Evolutionary conservation across 2,329 filamentous ascomycete species (phyloP).

Genomic region (Annulohypoxylon truncatum): DNA sequence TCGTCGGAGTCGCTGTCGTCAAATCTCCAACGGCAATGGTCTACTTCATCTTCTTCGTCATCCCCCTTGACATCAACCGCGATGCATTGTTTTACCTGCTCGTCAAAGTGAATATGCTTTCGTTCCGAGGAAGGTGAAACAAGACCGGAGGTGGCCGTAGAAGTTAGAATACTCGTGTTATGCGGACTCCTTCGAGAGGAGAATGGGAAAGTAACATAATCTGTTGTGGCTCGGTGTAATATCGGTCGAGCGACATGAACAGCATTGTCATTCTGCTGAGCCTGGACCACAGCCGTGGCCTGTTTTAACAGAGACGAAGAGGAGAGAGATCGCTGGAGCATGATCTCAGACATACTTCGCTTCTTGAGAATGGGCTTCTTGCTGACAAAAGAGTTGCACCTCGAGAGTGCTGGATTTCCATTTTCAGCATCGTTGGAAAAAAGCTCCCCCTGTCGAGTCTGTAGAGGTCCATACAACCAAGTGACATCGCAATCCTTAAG

Average conservation of each 20-base stretch:
- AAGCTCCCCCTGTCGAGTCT: conserved; percentile 72
- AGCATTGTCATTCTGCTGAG: conserved; percentile 73
- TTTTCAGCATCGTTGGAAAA: conserved; percentile 59
- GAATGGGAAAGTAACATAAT: conserved; percentile 74
- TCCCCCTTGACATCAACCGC: conserved; percentile 88
- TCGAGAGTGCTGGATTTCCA: conserved; percentile 59
- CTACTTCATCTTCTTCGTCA: conserved; percentile 75
- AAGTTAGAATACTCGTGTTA: conserved; percentile 73
- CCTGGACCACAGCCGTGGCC: conserved; percentile 85
- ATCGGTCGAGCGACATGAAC: conserved; percentile 63
- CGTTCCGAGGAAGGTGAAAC: conserved; percentile 72
- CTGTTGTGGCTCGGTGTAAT: conserved; percentile 73
- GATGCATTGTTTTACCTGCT: conserved; percentile 95
- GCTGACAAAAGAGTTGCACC: conserved; percentile 73
- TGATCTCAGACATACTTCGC: conserved; percentile 93
- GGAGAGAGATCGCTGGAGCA: conserved; percentile 89
- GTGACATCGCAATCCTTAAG: conserved; percentile 97
- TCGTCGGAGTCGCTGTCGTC: conserved; percentile 78
- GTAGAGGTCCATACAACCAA: conserved; percentile 94
- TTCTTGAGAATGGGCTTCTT: conserved; percentile 98
- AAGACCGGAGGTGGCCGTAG: conserved; percentile 76
- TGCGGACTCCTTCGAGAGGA: conserved; percentile 72
- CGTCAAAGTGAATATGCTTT: conserved; percentile 95
- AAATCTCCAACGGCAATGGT: conserved; percentile 52
- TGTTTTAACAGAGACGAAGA: conserved; percentile 90